A percentile compares a stretch with the other conserved stretches of the same genome.
Conservation (phyloP, 805 yeast genomes). For the Starmerella scarabaei region DNA sequence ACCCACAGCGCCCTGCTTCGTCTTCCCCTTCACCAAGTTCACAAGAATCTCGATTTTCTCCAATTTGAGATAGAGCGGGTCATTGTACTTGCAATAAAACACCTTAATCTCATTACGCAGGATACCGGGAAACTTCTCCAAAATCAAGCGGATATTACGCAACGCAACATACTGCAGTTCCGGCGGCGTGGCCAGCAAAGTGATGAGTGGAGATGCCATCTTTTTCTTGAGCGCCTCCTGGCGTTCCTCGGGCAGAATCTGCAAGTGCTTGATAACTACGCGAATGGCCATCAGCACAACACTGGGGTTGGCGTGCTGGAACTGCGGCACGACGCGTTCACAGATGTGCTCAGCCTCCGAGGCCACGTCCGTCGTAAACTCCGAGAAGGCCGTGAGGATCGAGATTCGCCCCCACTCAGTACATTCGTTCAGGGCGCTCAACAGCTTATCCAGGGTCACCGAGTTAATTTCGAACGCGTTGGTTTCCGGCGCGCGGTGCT, state of each 20-base stretch:
- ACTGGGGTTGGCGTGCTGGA: slow-evolving; percentile 93
- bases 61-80: slow-evolving; percentile 84
- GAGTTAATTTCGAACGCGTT: slow-evolving; percentile 34
- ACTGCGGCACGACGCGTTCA: slow-evolving; percentile 83
- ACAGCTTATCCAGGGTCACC: slow-evolving; percentile 39
- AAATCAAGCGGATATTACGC: slow-evolving; percentile 75
- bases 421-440: slow-evolving; percentile 85
- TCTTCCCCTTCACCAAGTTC: slow-evolving; percentile 53
- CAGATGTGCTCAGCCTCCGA: slow-evolving; percentile 72
- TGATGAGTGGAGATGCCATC: slow-evolving; percentile 72
- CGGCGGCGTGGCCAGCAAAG: slow-evolving; percentile 75
- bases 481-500: slow-evolving; percentile 47
- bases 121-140: slow-evolving; percentile 76
- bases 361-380: slow-evolving; percentile 43
- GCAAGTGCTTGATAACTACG: slow-evolving; percentile 54
- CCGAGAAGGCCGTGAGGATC: slow-evolving; percentile 67
- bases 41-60: slow-evolving; percentile 86
- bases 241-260: slow-evolving; percentile 24
- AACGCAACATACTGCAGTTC: slow-evolving; percentile 91
- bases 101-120: slow-evolving; percentile 71
- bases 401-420: slow-evolving; percentile 98
- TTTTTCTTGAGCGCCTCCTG: slow-evolving; percentile 46
- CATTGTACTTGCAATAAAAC: slow-evolving; percentile 80
- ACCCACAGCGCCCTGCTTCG: slow-evolving; percentile 30
- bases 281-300: slow-evolving; percentile 80